Evolutionary conservation across 2,329 filamentous ascomycete species (phyloP), one percentile per base, ranked within the genome.

Genomic region (Tricladium varicosporioides): DNA sequence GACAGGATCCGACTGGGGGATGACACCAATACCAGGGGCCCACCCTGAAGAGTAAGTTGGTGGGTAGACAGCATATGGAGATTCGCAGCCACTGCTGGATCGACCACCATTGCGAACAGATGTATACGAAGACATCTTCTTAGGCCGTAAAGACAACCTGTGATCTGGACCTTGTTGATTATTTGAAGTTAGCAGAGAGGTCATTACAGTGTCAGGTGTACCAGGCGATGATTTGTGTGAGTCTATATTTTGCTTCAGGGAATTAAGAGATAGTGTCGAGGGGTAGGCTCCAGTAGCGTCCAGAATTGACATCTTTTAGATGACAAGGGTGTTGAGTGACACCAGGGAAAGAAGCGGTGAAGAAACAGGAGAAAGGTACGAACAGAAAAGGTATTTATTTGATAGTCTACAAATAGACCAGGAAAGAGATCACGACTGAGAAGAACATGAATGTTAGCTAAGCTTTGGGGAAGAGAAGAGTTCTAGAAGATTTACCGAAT

Each of bases 1-100:
- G 31, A 64, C 51, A 13, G 47, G 53, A 11, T 51, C 48, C 4
- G 69, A 63, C 66, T 67, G 67, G 69, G 70, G 68, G 19, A 19
- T 27, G 42, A 27, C 22, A 27, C 22, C 22, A 27, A 27, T 7
- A 27, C 22, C 22, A 27, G 22, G 22, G 22, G 7, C 22, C 22
- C 22, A 27, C 7, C 22, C 22, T 52, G 50, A 2, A 19, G 5
- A 13, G 32, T 44, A 27, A 27, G 22, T 27, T 27, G 22, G 22
- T 27, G 22, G 22, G 7, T 27, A 27, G 22, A 27, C 22, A 27
- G 22, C 22, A 7, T 27, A 27, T 27, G 22, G 7, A 27, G 22
- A 27, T 27, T 27, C 22, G 22, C 22, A 3, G 22, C 22, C 22
- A 7, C 22, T 7, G 36, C n/a, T 40, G 10, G 36, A 11, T 11